These are phyloP conservation scores for Neurospora hispaniola DNA, from an alignment of 495 filamentous ascomycete species.

Conservation along the genomic window DNA sequence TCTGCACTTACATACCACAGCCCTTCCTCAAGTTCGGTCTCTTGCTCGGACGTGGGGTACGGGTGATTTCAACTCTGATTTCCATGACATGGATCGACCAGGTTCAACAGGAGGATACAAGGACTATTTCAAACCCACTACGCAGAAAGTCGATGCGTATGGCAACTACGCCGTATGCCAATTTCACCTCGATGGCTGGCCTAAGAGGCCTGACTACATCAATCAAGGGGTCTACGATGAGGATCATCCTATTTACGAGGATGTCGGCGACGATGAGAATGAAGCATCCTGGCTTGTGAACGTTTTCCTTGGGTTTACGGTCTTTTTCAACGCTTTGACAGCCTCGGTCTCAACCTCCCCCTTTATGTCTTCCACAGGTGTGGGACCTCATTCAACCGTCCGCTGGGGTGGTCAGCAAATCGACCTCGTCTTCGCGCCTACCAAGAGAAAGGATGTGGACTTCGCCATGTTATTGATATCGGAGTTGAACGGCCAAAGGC, in stretches of 20 bases:
- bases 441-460: rapidly evolving
- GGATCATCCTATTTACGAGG: background rate
- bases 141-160: background rate
- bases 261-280: too few relatives aligned
- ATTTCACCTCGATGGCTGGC: background rate
- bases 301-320: background rate
- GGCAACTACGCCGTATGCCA: background rate
- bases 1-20: background rate
- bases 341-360: background rate
- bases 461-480: background rate
- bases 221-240: background rate
- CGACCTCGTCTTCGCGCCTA: background rate
- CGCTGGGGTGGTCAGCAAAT: background rate
- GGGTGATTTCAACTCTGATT: background rate
- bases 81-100: too few relatives aligned
- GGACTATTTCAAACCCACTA: too few relatives aligned
- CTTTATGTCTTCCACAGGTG: background rate
- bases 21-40: background rate
- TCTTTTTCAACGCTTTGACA: background rate
- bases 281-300: too few relatives aligned
- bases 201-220: background rate
- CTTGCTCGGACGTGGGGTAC: background rate
- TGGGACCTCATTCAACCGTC: too few relatives aligned
- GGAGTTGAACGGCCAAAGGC: background rate
- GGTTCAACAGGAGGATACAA: too few relatives aligned